A percentile compares a stretch with the other conserved stretches of the same genome.
phyloP scores from a whole-genome alignment of 345 rosid species.

The Adansonia digitata region DNA sequence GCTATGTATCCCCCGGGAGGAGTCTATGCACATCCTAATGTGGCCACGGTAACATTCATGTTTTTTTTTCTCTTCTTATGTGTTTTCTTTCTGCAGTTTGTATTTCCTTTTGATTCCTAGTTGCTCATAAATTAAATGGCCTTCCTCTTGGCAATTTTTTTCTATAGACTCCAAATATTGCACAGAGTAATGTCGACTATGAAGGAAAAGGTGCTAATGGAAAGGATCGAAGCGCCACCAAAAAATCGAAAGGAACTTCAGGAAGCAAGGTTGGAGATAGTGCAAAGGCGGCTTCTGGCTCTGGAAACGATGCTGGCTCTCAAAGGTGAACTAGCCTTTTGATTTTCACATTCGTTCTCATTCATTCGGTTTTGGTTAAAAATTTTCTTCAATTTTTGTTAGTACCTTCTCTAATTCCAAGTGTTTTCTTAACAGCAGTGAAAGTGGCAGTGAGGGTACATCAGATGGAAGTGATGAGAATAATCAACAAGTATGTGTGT shows the following conservation, averaged over 20 bases:
- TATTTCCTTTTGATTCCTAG: not conserved
- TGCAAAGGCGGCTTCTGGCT: slow-evolving; percentile 68
- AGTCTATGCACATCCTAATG: slow-evolving; percentile 80
- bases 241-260: slow-evolving; percentile 58
- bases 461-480: slow-evolving; percentile 82
- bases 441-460: slow-evolving; percentile 85
- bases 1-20: slow-evolving; percentile 89
- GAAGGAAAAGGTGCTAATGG: slow-evolving; percentile 48
- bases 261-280: slow-evolving; percentile 60
- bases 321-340: slow-evolving; percentile 49
- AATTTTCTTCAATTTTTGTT: not conserved
- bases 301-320: slow-evolving; percentile 81
- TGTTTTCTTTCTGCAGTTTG: not conserved
- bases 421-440: slow-evolving; percentile 51
- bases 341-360: not conserved
- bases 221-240: slow-evolving; percentile 55
- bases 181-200: slow-evolving; percentile 38
- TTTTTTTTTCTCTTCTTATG: not conserved
- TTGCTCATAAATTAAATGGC: not conserved
- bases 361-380: not conserved
- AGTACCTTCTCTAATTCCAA: slow-evolving; percentile 16
- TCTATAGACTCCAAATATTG: slow-evolving; percentile 53
- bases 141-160: not conserved
- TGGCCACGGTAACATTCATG: slow-evolving; percentile 55
- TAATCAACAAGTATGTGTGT: slow-evolving; percentile 56